phyloP scores from a whole-genome alignment of 805 yeast species.

The Ogataea pini region DNA sequence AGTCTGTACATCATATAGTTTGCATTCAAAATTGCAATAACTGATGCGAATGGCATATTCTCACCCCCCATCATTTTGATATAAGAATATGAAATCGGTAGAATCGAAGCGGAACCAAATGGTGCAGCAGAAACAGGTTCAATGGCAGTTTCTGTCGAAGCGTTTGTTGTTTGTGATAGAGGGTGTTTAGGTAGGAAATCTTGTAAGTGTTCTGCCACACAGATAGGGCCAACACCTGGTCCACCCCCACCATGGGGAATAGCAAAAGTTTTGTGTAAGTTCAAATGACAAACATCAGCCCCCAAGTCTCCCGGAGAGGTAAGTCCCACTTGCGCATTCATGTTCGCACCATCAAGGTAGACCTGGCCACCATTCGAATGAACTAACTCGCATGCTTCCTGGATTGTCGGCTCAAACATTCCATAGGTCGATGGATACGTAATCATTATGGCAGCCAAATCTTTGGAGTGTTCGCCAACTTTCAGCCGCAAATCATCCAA shows the following conservation, averaged over 20 bases:
- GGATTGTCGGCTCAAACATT: constrained; percentile 89
- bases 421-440: constrained; percentile 98
- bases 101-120: constrained; percentile 89
- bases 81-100: constrained; percentile 93
- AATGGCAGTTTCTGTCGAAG: constrained; percentile 49
- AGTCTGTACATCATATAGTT: constrained; percentile 90
- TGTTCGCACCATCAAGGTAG: constrained; percentile 97
- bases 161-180: constrained; percentile 53
- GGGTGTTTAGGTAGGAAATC: constrained; percentile 84
- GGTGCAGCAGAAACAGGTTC: constrained; percentile 89
- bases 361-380: constrained; percentile 93
- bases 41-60: constrained; percentile 83
- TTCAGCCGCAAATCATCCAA: constrained; percentile 70
- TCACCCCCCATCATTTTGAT: constrained; percentile 90
- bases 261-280: constrained; percentile 95
- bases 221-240: constrained; percentile 98
- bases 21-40: constrained; percentile 90
- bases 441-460: constrained; percentile 90
- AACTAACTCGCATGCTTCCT: constrained; percentile 79
- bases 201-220: constrained; percentile 79
- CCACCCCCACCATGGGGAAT: constrained; percentile 99
- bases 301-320: constrained; percentile 98
- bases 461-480: constrained; percentile 65
- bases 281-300: constrained; percentile 97
- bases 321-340: constrained; percentile 98